phyloP scores from a whole-genome alignment of 169 alveolate species.

The Blepharisma undulans region DNA sequence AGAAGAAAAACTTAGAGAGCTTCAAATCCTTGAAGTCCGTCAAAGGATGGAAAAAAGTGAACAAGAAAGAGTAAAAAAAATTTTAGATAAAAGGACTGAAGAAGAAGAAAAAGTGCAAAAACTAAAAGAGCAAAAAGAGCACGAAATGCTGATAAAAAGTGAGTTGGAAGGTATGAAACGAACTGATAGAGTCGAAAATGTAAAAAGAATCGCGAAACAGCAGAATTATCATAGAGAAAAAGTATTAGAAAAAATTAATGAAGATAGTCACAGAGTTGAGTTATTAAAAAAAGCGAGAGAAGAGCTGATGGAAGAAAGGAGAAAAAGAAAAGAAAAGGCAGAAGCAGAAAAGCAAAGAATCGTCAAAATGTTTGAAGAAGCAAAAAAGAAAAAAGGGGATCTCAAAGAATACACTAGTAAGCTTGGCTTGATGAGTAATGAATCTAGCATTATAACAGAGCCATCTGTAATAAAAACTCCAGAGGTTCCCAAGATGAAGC shows the following conservation, averaged over 20 bases:
- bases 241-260: conserved; percentile 48
- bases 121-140: conserved; percentile 39
- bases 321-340: conserved; percentile 60
- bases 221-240: conserved; percentile 62
- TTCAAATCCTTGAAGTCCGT: conserved; percentile 29
- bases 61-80: conserved; percentile 45
- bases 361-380: conserved; percentile 47
- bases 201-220: conserved; percentile 59
- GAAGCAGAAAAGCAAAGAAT: conserved; percentile 54
- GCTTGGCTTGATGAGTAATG: background rate
- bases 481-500: background rate
- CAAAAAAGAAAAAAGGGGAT: conserved; percentile 21
- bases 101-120: conserved; percentile 54
- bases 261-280: conserved; percentile 52
- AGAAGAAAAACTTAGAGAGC: conserved; percentile 59
- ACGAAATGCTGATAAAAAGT: conserved; percentile 46
- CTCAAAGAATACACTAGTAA: background rate
- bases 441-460: background rate
- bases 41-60: conserved; percentile 45
- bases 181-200: conserved; percentile 65
- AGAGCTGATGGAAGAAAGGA: conserved; percentile 54
- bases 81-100: conserved; percentile 47
- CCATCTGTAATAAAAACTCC: background rate
- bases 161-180: conserved; percentile 60
- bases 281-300: conserved; percentile 52